Conservation (phyloP, 192 early-diverging fungal genomes). For the Coemansia sp. region DNA sequence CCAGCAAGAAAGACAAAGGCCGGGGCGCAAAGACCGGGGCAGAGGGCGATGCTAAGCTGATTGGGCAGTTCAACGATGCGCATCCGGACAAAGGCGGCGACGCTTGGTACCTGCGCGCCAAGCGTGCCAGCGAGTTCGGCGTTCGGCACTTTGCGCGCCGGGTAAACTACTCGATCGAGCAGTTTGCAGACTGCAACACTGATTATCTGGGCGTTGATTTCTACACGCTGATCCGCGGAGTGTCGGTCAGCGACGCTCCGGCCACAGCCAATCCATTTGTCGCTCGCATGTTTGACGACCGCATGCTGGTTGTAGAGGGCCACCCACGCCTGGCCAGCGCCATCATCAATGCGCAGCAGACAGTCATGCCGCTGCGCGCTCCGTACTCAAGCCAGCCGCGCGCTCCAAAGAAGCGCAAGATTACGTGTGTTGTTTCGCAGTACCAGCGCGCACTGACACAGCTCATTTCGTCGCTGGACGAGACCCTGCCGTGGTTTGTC, state of each 20-base stretch:
- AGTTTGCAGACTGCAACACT: constrained; percentile 75
- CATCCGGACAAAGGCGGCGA: constrained; percentile 22
- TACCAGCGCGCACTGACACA: constrained; percentile 70
- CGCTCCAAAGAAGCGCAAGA: constrained; percentile 56
- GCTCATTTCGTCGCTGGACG: constrained; percentile 67
- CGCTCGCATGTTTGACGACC: constrained; percentile 72
- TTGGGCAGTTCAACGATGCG: constrained; percentile 40
- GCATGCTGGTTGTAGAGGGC: constrained; percentile 69
- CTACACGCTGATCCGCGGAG: constrained; percentile 80
- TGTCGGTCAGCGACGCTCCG: constrained; percentile 34
- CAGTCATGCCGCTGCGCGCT: constrained; percentile 64
- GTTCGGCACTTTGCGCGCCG: constrained; percentile 78
- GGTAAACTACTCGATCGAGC: constrained; percentile 59
- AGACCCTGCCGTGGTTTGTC: constrained; percentile 78
- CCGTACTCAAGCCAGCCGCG: constrained; percentile 52
- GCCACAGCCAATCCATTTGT: constrained; percentile 73
- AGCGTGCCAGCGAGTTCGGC: constrained; percentile 62
- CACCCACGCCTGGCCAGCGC: constrained; percentile 80
- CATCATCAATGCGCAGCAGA: constrained; percentile 78
- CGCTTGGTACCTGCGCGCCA: constrained; percentile 34
- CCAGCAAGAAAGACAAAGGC: constrained; percentile 49
- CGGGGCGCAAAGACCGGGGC: constrained; percentile 29
- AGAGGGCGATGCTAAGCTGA: constrained; percentile 43
- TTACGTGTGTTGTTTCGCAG: constrained; percentile 63
- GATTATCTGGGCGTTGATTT: constrained; percentile 82